These are phyloP conservation scores for Helotiales sp. DNA, from an alignment of 2,329 filamentous ascomycete species.

Conservation along the genomic window DNA sequence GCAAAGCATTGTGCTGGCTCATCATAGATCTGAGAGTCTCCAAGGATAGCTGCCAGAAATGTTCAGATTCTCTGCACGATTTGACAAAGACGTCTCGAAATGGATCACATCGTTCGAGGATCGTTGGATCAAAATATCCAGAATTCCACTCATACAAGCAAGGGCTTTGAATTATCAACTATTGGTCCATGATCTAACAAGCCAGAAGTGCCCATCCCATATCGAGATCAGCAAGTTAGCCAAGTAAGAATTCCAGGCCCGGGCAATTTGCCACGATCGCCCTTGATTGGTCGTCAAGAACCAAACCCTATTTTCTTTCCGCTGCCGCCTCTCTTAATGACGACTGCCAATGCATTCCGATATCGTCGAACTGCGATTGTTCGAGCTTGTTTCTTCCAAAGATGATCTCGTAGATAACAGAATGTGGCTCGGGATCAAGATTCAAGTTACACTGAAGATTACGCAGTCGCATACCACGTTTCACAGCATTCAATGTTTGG, in stretches of 20 bases:
- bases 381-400: background rate
- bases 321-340: background rate
- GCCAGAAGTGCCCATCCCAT: too few species aligned
- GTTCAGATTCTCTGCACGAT: too few species aligned
- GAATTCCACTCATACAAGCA: too few species aligned
- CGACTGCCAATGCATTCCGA: background rate
- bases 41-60: too few species aligned
- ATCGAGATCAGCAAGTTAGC: background rate
- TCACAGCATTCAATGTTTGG: background rate
- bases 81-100: too few species aligned
- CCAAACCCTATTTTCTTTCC: background rate
- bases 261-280: background rate
- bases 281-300: background rate
- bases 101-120: too few species aligned
- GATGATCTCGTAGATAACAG: too few species aligned
- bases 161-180: too few species aligned
- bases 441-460: background rate
- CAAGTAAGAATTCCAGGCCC: background rate
- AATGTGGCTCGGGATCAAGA: background rate
- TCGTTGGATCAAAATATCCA: too few species aligned
- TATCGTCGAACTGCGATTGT: background rate
- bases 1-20: too few species aligned
- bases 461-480: background rate
- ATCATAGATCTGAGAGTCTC: too few species aligned
- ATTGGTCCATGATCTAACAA: too few species aligned